Percentiles rank a stretch among this genome's conserved stretches.
Conservation (phyloP, 495 filamentous ascomycete genomes). For the Daldinia loculata region DNA sequence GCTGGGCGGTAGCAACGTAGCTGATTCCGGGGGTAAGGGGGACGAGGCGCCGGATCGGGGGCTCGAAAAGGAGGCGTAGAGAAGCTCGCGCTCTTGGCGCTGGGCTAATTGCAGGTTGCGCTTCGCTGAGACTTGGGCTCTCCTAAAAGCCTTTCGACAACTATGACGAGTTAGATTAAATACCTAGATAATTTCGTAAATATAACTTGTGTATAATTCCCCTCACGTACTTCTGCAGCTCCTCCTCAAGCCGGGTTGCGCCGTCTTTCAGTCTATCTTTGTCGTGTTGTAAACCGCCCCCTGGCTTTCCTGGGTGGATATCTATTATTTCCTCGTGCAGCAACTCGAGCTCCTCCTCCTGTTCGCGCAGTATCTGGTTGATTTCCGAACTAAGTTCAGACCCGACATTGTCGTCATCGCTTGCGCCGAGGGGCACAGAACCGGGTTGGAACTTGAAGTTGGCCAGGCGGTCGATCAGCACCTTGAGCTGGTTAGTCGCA, state of each 20-base stretch:
- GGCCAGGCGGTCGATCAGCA: slow-evolving; percentile 78
- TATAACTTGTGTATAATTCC: background rate
- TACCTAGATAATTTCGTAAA: slow-evolving; percentile 20
- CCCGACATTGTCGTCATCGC: slow-evolving; percentile 68
- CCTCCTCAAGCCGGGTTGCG: slow-evolving; percentile 67
- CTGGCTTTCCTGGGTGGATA: slow-evolving; percentile 57
- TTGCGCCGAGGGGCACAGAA: slow-evolving; percentile 58
- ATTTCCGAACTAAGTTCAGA: slow-evolving; percentile 86
- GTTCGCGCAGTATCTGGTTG: slow-evolving; percentile 79
- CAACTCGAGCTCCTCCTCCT: slow-evolving; percentile 87
- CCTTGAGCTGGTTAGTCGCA: slow-evolving; percentile 70
- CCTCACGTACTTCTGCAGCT: slow-evolving; percentile 70
- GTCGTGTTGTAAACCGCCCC: slow-evolving; percentile 60
- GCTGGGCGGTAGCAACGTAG: slow-evolving; percentile 15
- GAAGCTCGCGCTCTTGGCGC: slow-evolving; percentile 76
- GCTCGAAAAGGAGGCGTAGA: slow-evolving; percentile 69
- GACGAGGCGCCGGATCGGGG: slow-evolving; percentile 50
- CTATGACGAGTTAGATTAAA: slow-evolving; percentile 51
- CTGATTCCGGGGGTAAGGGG: slow-evolving; percentile 38
- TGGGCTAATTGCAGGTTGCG: slow-evolving; percentile 75
- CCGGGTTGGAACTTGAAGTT: slow-evolving; percentile 73
- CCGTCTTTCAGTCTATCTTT: slow-evolving; percentile 69
- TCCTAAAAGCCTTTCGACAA: slow-evolving; percentile 78
- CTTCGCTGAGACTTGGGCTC: slow-evolving; percentile 84
- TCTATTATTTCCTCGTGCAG: slow-evolving; percentile 81